Evolutionary conservation across 176 grass and related monocot species (phyloP).

Genomic region (Aegilops sharonensis): DNA sequence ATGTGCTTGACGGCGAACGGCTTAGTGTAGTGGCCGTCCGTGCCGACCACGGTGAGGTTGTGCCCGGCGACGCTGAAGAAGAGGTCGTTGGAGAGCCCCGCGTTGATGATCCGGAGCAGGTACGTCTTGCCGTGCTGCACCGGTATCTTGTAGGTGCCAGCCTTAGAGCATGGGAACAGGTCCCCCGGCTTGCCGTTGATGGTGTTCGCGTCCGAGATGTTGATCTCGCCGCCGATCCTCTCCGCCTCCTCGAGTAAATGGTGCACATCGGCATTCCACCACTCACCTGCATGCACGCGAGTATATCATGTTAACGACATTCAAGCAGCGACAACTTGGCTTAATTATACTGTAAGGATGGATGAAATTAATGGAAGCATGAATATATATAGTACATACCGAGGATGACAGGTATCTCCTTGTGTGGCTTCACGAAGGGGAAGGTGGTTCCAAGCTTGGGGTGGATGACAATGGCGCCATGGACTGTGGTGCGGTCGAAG

Average conservation of each 20-base stretch:
- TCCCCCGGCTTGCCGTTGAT: constrained; percentile 45
- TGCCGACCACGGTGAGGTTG: constrained; percentile 36
- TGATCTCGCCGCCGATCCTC: constrained; percentile 25
- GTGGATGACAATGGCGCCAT: constrained; percentile 63
- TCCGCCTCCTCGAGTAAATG: neutral
- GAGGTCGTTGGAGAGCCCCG: constrained; percentile 47
- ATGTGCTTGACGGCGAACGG: constrained; percentile 26
- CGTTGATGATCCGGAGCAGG: constrained; percentile 51
- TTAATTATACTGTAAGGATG: neutral
- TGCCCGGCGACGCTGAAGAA: constrained; percentile 44
- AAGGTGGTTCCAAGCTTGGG: constrained; percentile 38
- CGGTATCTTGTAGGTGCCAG: constrained; percentile 17
- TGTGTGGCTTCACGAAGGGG: constrained; percentile 41
- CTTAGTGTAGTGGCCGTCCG: constrained; percentile 46
- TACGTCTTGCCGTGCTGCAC: constrained; percentile 20
- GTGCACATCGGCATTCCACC: constrained; percentile 32
- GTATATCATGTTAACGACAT: neutral
- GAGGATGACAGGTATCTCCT: constrained; percentile 56
- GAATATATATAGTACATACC: neutral
- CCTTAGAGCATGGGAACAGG: neutral
- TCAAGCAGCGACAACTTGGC: neutral
- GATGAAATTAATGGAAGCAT: no score
- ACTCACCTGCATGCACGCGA: constrained; percentile 6
- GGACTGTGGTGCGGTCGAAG: constrained; percentile 50
- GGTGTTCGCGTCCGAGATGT: constrained; percentile 23